Conservation (phyloP, 306 rosid species). For the Pterocarpus santalinus region DNA sequence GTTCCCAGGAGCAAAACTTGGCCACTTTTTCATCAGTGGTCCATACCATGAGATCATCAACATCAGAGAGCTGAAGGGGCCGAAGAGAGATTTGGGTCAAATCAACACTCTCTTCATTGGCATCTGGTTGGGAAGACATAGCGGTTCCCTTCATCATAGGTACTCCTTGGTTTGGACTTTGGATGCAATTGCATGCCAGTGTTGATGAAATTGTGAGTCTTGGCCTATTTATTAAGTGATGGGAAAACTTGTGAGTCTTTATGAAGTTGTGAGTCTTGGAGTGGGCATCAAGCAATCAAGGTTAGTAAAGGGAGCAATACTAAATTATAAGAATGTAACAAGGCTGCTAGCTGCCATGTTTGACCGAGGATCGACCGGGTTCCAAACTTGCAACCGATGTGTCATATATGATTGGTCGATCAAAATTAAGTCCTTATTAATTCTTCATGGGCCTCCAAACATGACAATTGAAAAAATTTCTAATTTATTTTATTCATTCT, state of each 20-base stretch:
- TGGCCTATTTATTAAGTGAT: conserved; percentile 27
- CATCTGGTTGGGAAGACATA: conserved; percentile 16
- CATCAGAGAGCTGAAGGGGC: conserved; percentile 60
- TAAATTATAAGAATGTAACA: not conserved
- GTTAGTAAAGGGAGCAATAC: not conserved
- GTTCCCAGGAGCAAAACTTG: conserved; percentile 69
- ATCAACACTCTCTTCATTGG: conserved; percentile 40
- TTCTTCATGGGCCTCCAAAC: too few species aligned
- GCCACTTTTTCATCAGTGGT: conserved; percentile 62
- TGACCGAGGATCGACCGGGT: not conserved
- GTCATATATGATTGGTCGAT: too few species aligned
- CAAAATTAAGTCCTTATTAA: too few species aligned
- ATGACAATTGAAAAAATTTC: too few species aligned
- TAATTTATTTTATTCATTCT: too few species aligned
- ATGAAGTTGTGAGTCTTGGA: not conserved
- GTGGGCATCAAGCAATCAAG: not conserved
- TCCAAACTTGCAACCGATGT: not conserved
- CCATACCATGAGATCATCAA: conserved; percentile 80
- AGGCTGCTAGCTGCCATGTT: conserved; percentile 7
- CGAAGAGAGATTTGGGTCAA: conserved; percentile 55
- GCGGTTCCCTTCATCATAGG: conserved; percentile 41
- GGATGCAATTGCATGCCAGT: not conserved
- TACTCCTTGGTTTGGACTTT: not conserved
- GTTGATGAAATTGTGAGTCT: conserved; percentile 3
- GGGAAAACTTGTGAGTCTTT: not conserved